Evolutionary conservation across 2,329 filamentous ascomycete species (phyloP).

Genomic region (Cordyceps javanica): DNA sequence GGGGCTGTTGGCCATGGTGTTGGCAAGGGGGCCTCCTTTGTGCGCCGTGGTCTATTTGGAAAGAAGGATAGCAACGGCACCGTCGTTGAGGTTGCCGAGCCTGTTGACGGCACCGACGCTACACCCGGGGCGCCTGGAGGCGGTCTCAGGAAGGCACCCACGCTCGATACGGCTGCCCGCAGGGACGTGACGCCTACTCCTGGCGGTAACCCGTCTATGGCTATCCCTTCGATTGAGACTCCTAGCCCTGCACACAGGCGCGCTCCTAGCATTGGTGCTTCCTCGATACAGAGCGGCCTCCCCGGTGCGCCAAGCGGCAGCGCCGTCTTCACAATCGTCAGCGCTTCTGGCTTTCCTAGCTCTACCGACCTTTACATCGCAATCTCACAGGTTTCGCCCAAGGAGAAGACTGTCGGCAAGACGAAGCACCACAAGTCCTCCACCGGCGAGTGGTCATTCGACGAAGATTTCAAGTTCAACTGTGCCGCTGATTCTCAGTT

Average conservation of each 20-base stretch:
- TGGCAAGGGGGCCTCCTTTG: slow-evolving; percentile 82
- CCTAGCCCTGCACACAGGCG: slow-evolving; percentile 36
- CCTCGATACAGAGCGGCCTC: slow-evolving; percentile 60
- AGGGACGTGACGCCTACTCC: slow-evolving; percentile 17
- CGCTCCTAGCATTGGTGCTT: slow-evolving; percentile 54
- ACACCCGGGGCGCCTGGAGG: slow-evolving; percentile 24
- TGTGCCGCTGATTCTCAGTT: slow-evolving; percentile 82
- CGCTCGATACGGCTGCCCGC: slow-evolving; percentile 29
- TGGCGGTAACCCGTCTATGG: slow-evolving; percentile 3
- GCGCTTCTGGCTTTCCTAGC: slow-evolving; percentile 70
- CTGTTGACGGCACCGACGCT: slow-evolving; percentile 13
- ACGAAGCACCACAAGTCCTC: slow-evolving; percentile 81
- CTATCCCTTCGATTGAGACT: slow-evolving; percentile 10
- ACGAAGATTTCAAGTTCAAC: slow-evolving; percentile 71
- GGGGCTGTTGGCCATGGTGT: slow-evolving; percentile 70
- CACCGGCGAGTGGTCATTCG: slow-evolving; percentile 59
- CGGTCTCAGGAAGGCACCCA: slow-evolving; percentile 37
- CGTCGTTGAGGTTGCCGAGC: slow-evolving; percentile 33
- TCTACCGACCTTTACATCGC: slow-evolving; percentile 73
- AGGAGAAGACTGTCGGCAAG: slow-evolving; percentile 79
- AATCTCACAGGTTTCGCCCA: slow-evolving; percentile 60
- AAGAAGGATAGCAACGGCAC: slow-evolving; percentile 54
- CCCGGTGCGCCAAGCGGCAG: slow-evolving; percentile 62
- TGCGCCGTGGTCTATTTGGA: slow-evolving; percentile 75
- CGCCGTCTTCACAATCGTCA: slow-evolving; percentile 73